Evolutionary conservation across 257 asterid genomes (phyloP), one percentile per base, ranked within the genome.

Genomic region (Jacaranda mimosifolia): DNA sequence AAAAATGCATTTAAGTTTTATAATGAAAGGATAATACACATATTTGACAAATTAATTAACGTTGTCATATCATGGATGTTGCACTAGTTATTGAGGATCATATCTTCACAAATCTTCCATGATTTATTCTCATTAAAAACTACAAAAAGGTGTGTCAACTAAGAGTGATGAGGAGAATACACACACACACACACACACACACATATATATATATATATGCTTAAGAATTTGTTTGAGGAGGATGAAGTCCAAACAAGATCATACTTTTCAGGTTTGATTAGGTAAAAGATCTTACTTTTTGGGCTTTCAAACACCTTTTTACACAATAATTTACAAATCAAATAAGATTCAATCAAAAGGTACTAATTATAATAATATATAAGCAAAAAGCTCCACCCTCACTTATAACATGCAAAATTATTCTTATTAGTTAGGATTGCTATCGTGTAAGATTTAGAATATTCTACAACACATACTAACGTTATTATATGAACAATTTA

Each of bases 231-330:
- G 46, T 59, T 49, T 18, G 35, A 40, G 6, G 39, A 26, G 7
- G 39, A n/a, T 59, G 6, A 48, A 55, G 76, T 66, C 48, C 59
- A 71, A 57, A 72, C 73, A 55, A 72, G 56, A 57, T 59, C 82
- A 40, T 17, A 67, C 79, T 73, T 81, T 81, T 81, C 82, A 81
- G 85, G 72, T 72, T 72, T 77, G 81, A 72, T 72, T 57, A 9
- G 68, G 18, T 43, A 19, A 56, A 64, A 71, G 43, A 72, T 59
- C 51, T 26, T 21, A 58, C 76, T 60, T 76, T 72, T 77, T 65
- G 80, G 63, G 72, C 18, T 52, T 63, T 55, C 11, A 56, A 65
- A 55, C 73, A 72, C 73, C 73, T 81, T 72, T 81, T 49, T 45
- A 48, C 42, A 21, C 82, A 77, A 72, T 60, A 12, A 72, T 62